Evolutionary conservation across 1,284 basidiomycete genomes (phyloP).

Genomic region (Puccinia novopanici): DNA sequence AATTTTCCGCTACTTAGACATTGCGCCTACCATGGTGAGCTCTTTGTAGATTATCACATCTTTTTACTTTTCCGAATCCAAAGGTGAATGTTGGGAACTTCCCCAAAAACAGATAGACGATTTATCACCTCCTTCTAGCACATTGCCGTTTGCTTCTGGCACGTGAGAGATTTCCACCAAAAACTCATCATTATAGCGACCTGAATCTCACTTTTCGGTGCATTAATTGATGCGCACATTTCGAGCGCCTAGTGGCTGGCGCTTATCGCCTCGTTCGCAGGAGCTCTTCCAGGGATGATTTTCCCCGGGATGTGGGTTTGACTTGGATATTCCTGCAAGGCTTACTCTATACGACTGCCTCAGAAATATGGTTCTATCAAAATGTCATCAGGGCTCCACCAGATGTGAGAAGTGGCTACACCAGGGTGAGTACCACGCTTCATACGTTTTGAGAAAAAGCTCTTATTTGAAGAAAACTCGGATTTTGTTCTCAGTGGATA

Average conservation of each 20-base stretch:
- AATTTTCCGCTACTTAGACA: neutral
- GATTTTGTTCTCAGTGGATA: conserved; percentile 40
- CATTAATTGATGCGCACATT: neutral
- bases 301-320: conserved; percentile 46
- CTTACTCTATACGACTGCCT: conserved; percentile 44
- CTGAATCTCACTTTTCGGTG: conserved; percentile 10
- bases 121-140: conserved; percentile 21
- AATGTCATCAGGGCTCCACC: conserved; percentile 46
- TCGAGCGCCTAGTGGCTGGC: conserved; percentile 19
- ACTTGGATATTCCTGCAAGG: conserved; percentile 44
- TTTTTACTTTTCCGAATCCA: neutral
- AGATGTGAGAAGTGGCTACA: conserved; percentile 50
- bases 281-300: conserved; percentile 41
- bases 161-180: conserved; percentile 32
- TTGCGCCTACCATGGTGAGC: conserved; percentile 32
- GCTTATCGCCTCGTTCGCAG: conserved; percentile 41
- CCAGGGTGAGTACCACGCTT: conserved; percentile 15
- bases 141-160: conserved; percentile 24
- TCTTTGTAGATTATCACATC: neutral
- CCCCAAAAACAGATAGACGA: conserved; percentile 40
- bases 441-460: neutral
- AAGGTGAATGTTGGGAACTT: neutral
- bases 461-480: neutral
- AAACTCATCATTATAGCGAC: neutral
- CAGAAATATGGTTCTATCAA: conserved; percentile 49